Evolutionary conservation across 345 rosid genomes (phyloP), one percentile per base, ranked within the genome.

Genomic region (Pistacia vera): DNA sequence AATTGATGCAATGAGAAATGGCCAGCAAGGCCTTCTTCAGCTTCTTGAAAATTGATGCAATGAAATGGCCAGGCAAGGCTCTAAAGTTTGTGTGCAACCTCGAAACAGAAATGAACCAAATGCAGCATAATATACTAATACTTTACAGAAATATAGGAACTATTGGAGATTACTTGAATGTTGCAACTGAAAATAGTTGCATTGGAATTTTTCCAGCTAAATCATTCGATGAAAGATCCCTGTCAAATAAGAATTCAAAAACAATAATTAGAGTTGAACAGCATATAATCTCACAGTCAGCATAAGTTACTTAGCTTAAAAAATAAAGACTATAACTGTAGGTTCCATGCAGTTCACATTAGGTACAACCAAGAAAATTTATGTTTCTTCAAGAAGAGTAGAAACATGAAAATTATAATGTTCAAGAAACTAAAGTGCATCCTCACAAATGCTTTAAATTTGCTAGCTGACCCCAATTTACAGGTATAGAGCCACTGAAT

Each of bases 201-300:
- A 38, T 11, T 5, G 98, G 98, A 81, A 95, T 82, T 81, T 71
- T 84, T 79, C 98, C 98, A 0, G 75, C 81, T 77, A 93, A 70
- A 66, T 88, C 80, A 74, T 91, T 95, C 18, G 88, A 85, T 54
- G 98, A 93, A 72, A 95, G 84, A 84, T 95, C 98, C 84, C 98
- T 93, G 89, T 51, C 36, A 79, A 57, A 58, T 46, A 63, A 79
- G 38, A 8, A 68, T 49, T 44, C 8, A 11, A 67, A 51, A 77
- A 63, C 20, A 56, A 70, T 35, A 14, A 10, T 48, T 63, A 57
- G 62, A 61, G 77, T 55, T 58, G 33, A 20, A 51, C 54, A 13
- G 63, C 6, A 38, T 66, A 51, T 16, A 48, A 62, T 60, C 65
- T 46, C 59, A 69, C 11, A 69, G 66, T 38, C 20, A 11, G 54